These are phyloP conservation scores for Vitis labrusca DNA, from an alignment of 164 flowering plant genomes.

Conservation along the genomic window DNA sequence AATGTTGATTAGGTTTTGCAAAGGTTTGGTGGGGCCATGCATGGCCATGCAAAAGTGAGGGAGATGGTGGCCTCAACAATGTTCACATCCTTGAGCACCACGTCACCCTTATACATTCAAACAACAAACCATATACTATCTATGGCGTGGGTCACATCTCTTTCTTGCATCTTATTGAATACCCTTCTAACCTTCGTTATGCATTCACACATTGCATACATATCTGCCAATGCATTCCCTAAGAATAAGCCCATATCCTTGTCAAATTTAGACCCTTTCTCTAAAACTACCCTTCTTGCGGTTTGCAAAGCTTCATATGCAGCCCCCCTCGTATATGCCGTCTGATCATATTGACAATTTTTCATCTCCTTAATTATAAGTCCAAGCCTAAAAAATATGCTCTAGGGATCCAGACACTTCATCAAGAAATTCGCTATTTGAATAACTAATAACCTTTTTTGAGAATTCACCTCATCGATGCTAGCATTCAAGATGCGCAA, in stretches of 20 bases:
- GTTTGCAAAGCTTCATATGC: slow-evolving; percentile 84
- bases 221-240: slow-evolving; percentile 13
- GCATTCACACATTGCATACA: too few species aligned
- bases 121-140: too few species aligned
- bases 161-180: too few species aligned
- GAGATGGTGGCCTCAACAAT: too few species aligned
- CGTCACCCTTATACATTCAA: too few species aligned
- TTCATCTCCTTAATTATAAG: slow-evolving; percentile 71
- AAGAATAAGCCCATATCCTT: slow-evolving; percentile 37
- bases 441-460: slow-evolving; percentile 74
- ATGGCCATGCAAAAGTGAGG: too few species aligned
- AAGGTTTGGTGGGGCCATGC: too few species aligned
- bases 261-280: slow-evolving; percentile 37
- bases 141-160: too few species aligned
- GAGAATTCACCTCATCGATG: slow-evolving; percentile 61
- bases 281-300: slow-evolving; percentile 51
- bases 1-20: too few species aligned
- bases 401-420: slow-evolving; percentile 77
- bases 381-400: slow-evolving; percentile 67
- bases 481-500: slow-evolving; percentile 61
- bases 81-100: too few species aligned
- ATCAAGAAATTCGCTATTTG: slow-evolving; percentile 87
- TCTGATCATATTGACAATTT: slow-evolving; percentile 65
- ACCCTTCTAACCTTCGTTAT: too few species aligned
- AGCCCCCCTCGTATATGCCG: slow-evolving; percentile 79